phyloP scores from a whole-genome alignment of 495 filamentous ascomycete species.

The Hypoxylon subgilvum region DNA sequence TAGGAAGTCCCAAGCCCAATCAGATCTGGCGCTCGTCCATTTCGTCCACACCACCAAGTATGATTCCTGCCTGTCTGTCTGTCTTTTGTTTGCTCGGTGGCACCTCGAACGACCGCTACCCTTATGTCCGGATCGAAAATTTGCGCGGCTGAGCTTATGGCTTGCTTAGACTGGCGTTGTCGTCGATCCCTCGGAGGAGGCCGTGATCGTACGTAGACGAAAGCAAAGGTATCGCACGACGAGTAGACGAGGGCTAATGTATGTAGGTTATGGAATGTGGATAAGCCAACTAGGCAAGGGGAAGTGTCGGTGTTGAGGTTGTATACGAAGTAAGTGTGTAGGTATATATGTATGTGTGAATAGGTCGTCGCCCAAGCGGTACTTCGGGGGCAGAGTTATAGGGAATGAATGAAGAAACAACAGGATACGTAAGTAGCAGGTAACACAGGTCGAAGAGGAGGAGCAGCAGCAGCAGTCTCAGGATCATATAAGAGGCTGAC shows the following conservation, averaged over 20 bases:
- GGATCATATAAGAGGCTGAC: not conserved
- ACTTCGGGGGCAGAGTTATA: no score
- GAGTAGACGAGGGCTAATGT: not conserved
- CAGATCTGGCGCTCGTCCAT: slow-evolving; percentile 23
- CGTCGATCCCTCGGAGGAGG: slow-evolving; percentile 22
- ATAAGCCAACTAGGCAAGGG: no score
- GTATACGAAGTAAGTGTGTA: no score
- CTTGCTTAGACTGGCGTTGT: no score
- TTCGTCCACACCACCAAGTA: slow-evolving; percentile 11
- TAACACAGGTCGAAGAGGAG: not conserved
- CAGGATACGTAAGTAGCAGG: not conserved
- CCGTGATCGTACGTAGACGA: slow-evolving; percentile 33
- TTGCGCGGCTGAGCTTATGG: not conserved
- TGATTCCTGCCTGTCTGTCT: slow-evolving; percentile 10
- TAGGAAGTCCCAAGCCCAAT: slow-evolving; percentile 40
- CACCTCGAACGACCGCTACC: slow-evolving; percentile 12
- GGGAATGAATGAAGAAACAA: no score
- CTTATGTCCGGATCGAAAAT: not conserved
- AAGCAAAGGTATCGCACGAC: slow-evolving; percentile 21
- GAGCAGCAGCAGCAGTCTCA: no score
- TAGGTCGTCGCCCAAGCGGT: no score
- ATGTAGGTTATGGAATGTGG: not conserved
- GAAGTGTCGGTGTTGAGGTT: no score
- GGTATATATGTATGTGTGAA: no score
- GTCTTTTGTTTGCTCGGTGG: not conserved